Conservation (phyloP, 352 stramenopile genomes). For the Globisporangium camurandrum region DNA sequence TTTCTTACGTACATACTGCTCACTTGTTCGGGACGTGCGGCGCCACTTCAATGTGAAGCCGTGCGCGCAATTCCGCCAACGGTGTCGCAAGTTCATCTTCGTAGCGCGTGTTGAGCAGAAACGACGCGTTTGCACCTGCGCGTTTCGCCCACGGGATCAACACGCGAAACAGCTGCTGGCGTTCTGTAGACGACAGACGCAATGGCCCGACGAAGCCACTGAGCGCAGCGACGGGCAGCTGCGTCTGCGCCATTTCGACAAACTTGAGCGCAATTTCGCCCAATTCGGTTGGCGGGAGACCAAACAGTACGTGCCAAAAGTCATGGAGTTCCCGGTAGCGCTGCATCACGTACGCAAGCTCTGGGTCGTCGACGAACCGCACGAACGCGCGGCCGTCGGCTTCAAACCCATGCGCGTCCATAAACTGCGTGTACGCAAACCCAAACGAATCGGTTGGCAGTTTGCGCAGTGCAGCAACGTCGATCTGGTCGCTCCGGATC, state of each 20-base stretch:
- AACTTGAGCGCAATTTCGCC: conserved; percentile 97
- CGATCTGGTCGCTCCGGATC: conserved; percentile 72
- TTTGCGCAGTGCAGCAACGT: conserved; percentile 51
- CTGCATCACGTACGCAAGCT: conserved; percentile 96
- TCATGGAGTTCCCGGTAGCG: conserved; percentile 93
- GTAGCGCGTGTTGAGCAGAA: conserved; percentile 94
- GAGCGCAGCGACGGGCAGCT: conserved; percentile 91
- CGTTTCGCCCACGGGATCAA: conserved; percentile 94
- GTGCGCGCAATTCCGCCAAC: conserved; percentile 79
- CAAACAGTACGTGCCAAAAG: conserved; percentile 95
- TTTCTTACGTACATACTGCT: no score
- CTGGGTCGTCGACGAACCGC: conserved; percentile 87
- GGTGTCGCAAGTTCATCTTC: conserved; percentile 92
- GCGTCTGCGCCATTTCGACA: conserved; percentile 95
- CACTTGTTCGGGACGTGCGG: conserved; percentile 10
- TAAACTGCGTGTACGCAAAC: conserved; percentile 85
- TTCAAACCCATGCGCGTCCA: conserved; percentile 90
- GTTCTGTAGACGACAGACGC: conserved; percentile 70
- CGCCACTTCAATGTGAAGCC: conserved; percentile 42
- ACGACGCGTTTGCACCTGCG: conserved; percentile 53
- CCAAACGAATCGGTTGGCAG: conserved; percentile 86
- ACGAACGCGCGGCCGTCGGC: conserved; percentile 81
- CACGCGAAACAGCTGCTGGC: conserved; percentile 59
- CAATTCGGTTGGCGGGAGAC: conserved; percentile 90
- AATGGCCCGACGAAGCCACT: conserved; percentile 88